Percentiles rank a stretch among this genome's conserved stretches.
Conservation (phyloP, 2,329 filamentous ascomycete genomes). For the Lasiodiplodia sp. region DNA sequence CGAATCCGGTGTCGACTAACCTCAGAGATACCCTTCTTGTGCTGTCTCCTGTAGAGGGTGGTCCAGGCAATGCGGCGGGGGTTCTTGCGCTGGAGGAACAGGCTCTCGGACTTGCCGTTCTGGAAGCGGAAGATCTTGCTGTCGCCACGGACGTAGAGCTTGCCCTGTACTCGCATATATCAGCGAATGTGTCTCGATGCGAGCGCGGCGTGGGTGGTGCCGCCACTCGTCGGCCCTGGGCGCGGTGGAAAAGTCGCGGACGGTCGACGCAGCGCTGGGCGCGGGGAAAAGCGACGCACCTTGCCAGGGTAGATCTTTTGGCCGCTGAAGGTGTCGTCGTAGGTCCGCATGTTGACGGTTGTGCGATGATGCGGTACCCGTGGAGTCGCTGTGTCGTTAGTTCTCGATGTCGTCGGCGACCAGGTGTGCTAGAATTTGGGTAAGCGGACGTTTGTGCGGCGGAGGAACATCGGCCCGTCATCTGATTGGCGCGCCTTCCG, state of each 20-base stretch:
- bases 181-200: slow-evolving; percentile 16
- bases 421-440: slow-evolving; percentile 40
- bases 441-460: slow-evolving; percentile 31
- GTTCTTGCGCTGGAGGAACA: slow-evolving; percentile 99
- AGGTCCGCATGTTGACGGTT: slow-evolving; percentile 73
- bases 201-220: background rate
- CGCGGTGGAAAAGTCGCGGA: background rate
- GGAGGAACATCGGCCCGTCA: slow-evolving; percentile 28
- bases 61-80: slow-evolving; percentile 99
- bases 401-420: slow-evolving; percentile 41
- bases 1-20: slow-evolving; percentile 61
- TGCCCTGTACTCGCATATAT: slow-evolving; percentile 71
- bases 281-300: slow-evolving; percentile 58
- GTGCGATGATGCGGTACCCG: slow-evolving; percentile 46
- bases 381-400: slow-evolving; percentile 44
- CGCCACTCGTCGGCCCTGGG: slow-evolving; percentile 2
- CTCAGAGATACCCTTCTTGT: slow-evolving; percentile 99
- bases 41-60: slow-evolving; percentile 95
- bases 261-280: slow-evolving; percentile 6
- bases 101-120: slow-evolving; percentile 99
- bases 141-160: slow-evolving; percentile 99
- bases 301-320: slow-evolving; percentile 83
- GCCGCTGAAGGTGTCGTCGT: slow-evolving; percentile 80
- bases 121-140: slow-evolving; percentile 99
- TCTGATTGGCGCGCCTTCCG: slow-evolving; percentile 26